Percentiles rank a stretch among this genome's conserved stretches.
Conservation (phyloP, 805 yeast species). For the Naumovozyma castellii region DNA sequence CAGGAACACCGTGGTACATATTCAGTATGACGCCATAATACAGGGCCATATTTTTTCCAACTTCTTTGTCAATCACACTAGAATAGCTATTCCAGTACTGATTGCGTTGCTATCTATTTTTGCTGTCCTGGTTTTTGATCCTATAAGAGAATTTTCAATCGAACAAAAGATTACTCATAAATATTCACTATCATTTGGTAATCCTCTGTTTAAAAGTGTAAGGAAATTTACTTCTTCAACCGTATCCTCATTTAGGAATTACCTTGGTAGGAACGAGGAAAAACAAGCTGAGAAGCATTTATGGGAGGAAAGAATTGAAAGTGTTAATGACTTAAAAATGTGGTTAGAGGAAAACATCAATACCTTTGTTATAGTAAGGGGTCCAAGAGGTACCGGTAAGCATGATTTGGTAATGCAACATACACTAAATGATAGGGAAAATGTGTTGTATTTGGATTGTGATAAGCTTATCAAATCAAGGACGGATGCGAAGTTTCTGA, state of each 20-base stretch:
- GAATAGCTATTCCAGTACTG: constrained; percentile 71
- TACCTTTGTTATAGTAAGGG: constrained; percentile 81
- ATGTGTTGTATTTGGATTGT: constrained; percentile 68
- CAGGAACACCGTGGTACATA: constrained; percentile 58
- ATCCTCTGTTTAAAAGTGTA: constrained; percentile 28
- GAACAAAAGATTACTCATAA: constrained; percentile 59
- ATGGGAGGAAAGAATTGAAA: constrained; percentile 66
- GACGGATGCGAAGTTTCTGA: constrained; percentile 59
- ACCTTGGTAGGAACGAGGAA: constrained; percentile 28
- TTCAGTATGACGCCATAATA: constrained; percentile 56
- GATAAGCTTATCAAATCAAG: constrained; percentile 64
- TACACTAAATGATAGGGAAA: constrained; percentile 49
- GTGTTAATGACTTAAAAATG: constrained; percentile 56
- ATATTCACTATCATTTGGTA: constrained; percentile 43
- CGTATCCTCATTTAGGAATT: constrained; percentile 29
- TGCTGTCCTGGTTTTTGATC: constrained; percentile 85
- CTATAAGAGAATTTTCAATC: constrained; percentile 75
- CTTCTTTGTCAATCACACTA: constrained; percentile 63
- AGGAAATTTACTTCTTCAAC: constrained; percentile 33
- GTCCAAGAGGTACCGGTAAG: constrained; percentile 96
- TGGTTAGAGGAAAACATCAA: constrained; percentile 86
- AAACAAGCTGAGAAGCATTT: constrained; percentile 27
- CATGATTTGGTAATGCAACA: constrained; percentile 64
- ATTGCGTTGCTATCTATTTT: constrained; percentile 70
- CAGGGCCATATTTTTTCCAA: constrained; percentile 45